phyloP scores from a whole-genome alignment of 208 protist genomes.

The Trypanosoma melophagium region DNA sequence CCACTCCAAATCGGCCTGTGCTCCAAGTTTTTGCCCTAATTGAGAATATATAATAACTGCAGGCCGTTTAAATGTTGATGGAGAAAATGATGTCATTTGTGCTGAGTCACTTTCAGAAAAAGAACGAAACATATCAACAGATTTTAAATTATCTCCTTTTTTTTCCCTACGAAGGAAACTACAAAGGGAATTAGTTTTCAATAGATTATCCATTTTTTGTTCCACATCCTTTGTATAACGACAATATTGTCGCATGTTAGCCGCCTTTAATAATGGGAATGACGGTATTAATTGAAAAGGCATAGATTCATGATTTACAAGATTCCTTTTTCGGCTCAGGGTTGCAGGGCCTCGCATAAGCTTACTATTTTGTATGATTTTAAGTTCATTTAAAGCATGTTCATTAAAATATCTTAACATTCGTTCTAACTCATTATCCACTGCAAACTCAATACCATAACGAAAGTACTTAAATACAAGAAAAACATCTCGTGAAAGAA shows the following conservation, averaged over 20 bases:
- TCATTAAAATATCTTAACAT: slow-evolving; percentile 91
- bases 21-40: slow-evolving; percentile 79
- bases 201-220: slow-evolving; percentile 12
- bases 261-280: slow-evolving; percentile 54
- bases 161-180: slow-evolving; percentile 4
- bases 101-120: slow-evolving; percentile 46
- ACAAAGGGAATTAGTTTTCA: slow-evolving; percentile 6
- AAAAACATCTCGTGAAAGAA: slow-evolving; percentile 86
- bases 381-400: slow-evolving; percentile 84
- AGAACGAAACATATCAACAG: neutral
- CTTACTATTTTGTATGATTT: slow-evolving; percentile 88
- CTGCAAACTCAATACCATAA: slow-evolving; percentile 82
- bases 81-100: slow-evolving; percentile 55
- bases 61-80: slow-evolving; percentile 61
- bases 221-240: slow-evolving; percentile 15
- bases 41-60: slow-evolving; percentile 84
- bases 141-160: neutral
- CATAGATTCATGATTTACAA: neutral
- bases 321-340: slow-evolving; percentile 38
- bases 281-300: slow-evolving; percentile 41
- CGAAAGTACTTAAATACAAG: slow-evolving; percentile 87
- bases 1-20: slow-evolving; percentile 72
- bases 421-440: slow-evolving; percentile 88
- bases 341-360: slow-evolving; percentile 78
- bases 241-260: slow-evolving; percentile 65